Evolutionary conservation across 2,329 filamentous ascomycete species (phyloP), one percentile per base, ranked within the genome.

Genomic region (Zalaria sp.): DNA sequence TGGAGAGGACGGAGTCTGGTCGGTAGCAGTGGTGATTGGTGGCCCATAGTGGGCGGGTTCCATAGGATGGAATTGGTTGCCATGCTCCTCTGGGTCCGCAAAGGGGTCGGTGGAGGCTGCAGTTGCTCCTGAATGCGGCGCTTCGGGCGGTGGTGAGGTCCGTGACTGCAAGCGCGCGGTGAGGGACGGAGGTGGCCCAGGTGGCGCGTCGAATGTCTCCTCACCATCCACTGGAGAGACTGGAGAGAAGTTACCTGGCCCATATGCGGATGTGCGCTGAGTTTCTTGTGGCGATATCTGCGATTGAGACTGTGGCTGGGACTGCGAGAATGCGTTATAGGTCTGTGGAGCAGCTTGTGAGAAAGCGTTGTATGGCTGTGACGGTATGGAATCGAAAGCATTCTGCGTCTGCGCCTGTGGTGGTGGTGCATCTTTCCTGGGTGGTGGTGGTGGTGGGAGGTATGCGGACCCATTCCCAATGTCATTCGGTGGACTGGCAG

Each of bases 401-500:
- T 32, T 7, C 29, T 32, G 7, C 7, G 7, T 32, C 29, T n/a
- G 29, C n/a, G 29, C 7, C 29, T 7, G 29, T 32, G 29, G 29
- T 32, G 7, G 29, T 32, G 7, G 2, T 2, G 7, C 29, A n/a
- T 7, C 7, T 32, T 32, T n/a, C 29, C 29, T 7, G 7, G 7
- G 29, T 18, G 11, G 34, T 25, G 10, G 18, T 3, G n/a, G 25
- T 38, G 34, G n/a, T 34, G 29, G 10, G 9, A 27, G 26, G 10
- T 29, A 9, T n/a, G 27, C 26, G 27, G 11, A n/a, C 25, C n/a
- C 7, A 27, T 25, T 9, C 10, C 5, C 11, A 38, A 9, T 5
- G 27, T 49, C 43, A 11, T 40, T 40, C 47, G 55, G 47, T 39
- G 51, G 37, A 40, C 52, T 40, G 40, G 48, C 37, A 11, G 43